Percentiles rank a stretch among this genome's conserved stretches.
phyloP scores from a whole-genome alignment of 2,329 filamentous ascomycete genomes.

The Alternaria sp. region DNA sequence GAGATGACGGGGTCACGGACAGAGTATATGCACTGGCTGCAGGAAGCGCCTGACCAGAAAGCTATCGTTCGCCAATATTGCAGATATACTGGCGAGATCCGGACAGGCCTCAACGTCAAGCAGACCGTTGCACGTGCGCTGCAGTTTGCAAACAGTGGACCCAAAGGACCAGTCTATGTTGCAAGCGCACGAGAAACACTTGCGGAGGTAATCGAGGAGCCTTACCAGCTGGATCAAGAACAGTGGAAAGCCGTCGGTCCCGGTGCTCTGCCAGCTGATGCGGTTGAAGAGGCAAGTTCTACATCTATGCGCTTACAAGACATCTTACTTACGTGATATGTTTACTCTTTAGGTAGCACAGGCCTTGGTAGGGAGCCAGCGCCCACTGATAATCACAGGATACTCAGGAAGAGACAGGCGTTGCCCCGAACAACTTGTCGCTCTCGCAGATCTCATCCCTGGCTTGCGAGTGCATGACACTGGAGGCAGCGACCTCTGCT shows the following conservation, averaged over 20 bases:
- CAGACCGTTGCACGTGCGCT: constrained; percentile 33
- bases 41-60: constrained; percentile 42
- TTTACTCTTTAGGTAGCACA: not conserved
- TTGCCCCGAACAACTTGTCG: not conserved
- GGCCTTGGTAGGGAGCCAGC: not conserved
- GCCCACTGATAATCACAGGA: not conserved
- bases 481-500: not conserved
- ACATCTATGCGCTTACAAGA: not conserved
- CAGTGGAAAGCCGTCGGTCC: not conserved
- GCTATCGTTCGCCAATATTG: constrained; percentile 39
- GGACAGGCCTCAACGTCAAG: constrained; percentile 34
- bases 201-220: not conserved
- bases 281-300: not conserved
- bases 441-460: not conserved
- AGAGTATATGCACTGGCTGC: not conserved
- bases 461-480: not conserved
- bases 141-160: constrained; percentile 33
- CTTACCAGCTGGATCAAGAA: not conserved
- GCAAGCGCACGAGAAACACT: not conserved
- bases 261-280: not conserved
- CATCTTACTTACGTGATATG: not conserved
- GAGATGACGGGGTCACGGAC: constrained; percentile 47
- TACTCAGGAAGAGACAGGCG: not conserved
- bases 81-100: constrained; percentile 36
- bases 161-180: constrained; percentile 31